These are phyloP conservation scores for Apiotrichum veenhuisii DNA, from an alignment of 1,284 basidiomycete genomes.

Conservation along the genomic window DNA sequence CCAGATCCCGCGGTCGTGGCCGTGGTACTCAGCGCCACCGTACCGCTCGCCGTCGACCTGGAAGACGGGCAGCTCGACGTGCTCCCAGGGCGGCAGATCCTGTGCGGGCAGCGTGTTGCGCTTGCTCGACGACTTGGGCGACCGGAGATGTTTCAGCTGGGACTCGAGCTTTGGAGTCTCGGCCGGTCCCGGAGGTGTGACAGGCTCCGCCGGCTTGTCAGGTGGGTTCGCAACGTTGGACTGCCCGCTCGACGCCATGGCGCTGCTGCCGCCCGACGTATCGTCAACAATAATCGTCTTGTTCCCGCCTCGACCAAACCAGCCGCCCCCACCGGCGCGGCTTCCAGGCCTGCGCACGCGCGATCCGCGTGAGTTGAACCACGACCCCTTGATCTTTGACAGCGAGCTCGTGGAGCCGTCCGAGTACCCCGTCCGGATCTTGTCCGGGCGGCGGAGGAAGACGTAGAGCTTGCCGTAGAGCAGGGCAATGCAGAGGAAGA, in stretches of 20 bases:
- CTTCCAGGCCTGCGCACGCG: not conserved
- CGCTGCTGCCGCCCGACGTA: not conserved
- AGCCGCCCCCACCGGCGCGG: not conserved
- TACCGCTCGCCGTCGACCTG: slow-evolving; percentile 46
- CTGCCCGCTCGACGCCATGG: not conserved
- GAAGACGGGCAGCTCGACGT: slow-evolving; percentile 46
- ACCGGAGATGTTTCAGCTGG: not conserved
- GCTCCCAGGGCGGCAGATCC: slow-evolving; percentile 49
- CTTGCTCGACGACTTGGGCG: not conserved
- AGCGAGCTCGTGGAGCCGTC: slow-evolving; percentile 17
- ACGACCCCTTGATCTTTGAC: slow-evolving; percentile 4
- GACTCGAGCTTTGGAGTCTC: not conserved
- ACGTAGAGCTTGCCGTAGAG: slow-evolving; percentile 49
- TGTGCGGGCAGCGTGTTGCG: not conserved
- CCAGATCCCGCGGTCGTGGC: slow-evolving; percentile 21
- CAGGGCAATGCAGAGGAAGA: slow-evolving; percentile 43
- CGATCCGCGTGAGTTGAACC: slow-evolving; percentile 7
- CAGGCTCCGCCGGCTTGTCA: no score
- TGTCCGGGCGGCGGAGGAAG: slow-evolving; percentile 50
- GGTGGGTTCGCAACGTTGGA: no score
- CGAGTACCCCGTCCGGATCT: slow-evolving; percentile 41
- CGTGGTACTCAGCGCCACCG: slow-evolving; percentile 24
- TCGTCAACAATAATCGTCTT: slow-evolving; percentile 6
- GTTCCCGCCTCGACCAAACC: not conserved
- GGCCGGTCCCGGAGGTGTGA: no score